Conservation (phyloP, 306 rosid genomes). For the Cercis canadensis region DNA sequence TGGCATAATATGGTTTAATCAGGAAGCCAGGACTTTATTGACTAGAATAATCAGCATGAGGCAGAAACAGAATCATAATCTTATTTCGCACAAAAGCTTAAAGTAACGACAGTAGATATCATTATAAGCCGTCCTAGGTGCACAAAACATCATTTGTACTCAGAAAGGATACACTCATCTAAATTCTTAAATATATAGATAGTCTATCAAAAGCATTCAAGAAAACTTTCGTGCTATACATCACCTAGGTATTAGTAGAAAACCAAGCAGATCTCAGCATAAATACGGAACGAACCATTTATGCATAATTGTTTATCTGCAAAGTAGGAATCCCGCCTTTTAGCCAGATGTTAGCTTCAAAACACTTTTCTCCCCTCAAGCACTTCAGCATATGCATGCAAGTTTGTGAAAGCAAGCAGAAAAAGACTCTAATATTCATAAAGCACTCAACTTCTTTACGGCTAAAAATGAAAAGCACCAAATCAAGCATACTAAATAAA, state of each 20-base stretch:
- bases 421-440: not conserved
- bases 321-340: slow-evolving; percentile 1
- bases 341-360: not conserved
- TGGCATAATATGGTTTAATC: not conserved
- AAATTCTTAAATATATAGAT: not conserved
- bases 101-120: not conserved
- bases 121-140: not conserved
- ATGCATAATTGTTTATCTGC: slow-evolving; percentile 1
- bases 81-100: not conserved
- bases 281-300: slow-evolving; percentile 1
- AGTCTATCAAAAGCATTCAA: not conserved
- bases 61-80: not conserved
- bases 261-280: slow-evolving; percentile 28
- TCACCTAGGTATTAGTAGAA: too few species aligned
- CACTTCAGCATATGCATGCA: not conserved
- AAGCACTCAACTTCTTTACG: not conserved
- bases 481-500: not conserved
- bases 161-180: not conserved
- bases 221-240: not conserved
- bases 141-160: not conserved
- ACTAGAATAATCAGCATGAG: slow-evolving; percentile 17
- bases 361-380: not conserved
- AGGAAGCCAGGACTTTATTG: slow-evolving; percentile 8
- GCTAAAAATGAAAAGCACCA: not conserved
- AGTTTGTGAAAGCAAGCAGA: slow-evolving; percentile 23